phyloP scores from a whole-genome alignment of 257 asterid species.

The Solanum commersonii region DNA sequence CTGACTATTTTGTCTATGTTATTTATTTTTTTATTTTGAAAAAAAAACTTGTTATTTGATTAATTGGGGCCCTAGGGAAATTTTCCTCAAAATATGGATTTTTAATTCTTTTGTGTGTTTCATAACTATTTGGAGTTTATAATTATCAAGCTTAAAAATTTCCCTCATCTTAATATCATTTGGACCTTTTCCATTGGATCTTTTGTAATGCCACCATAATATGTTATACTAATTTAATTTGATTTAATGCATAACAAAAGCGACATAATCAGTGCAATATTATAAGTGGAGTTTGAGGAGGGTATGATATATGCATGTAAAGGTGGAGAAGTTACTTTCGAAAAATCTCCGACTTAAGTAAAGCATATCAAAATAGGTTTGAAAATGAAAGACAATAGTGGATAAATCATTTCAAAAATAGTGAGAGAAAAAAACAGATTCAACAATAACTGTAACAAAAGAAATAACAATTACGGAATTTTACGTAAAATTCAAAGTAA shows the following conservation, averaged over 20 bases:
- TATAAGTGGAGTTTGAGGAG: no score
- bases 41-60: no score
- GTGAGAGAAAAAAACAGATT: no score
- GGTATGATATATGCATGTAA: no score
- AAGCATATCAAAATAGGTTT: no score
- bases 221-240: neutral
- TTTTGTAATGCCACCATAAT: neutral
- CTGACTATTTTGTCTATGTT: neutral
- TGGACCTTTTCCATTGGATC: neutral
- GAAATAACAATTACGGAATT: no score
- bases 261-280: no score
- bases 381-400: no score
- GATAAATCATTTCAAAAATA: no score
- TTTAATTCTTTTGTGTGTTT: neutral
- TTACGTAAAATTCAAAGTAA: no score
- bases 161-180: neutral
- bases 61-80: neutral
- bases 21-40: no score
- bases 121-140: neutral
- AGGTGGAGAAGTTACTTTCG: rapidly evolving
- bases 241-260: neutral
- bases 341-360: rapidly evolving
- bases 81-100: neutral
- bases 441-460: no score
- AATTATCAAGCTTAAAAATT: neutral